Evolutionary conservation across 1,284 basidiomycete species (phyloP), one percentile per base, ranked within the genome.

Genomic region (Fistulina hepatica): DNA sequence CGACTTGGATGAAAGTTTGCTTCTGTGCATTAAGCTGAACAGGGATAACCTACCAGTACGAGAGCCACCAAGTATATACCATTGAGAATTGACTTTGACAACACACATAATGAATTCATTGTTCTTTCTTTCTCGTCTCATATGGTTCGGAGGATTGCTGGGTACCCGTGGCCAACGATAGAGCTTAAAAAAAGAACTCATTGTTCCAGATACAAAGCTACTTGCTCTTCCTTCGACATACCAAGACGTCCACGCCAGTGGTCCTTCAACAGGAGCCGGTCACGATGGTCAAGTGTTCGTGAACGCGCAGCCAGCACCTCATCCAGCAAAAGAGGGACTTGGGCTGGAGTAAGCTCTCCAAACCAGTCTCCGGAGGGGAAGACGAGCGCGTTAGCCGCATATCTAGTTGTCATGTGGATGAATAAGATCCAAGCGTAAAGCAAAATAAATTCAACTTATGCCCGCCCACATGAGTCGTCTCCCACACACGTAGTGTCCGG

Each of bases 281-380:
- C 57, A 5, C 49, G 38, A 1, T 39, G 9, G 4, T 42, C 46
- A 25, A 63, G 50, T 0, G 66, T 62, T 15, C 48, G 43, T 3
- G 48, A 24, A 17, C 59, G 55, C 17, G 52, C 48, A 4, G 56
- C 48, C 1, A 76, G 45, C 20, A 79, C 55, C 16, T 64, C 60
- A 22, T 72, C 64, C 17, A 88, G 43, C 3, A 85, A 54, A 0
- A 48, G 47, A 4, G 74, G 65, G 2, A 76, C 76, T 50, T 84
- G 64, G 17, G 61, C 54, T 1, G 73, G 67, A 7, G 61, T 61
- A 10, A 89, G 54, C 25, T 68, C 63, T 11, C 81, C 79, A 16
- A 82, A 78, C 82, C 85, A 86, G 55, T 89, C 83, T 12, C 85
- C 79, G 23, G 71, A 69, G 5, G 85, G 85, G 46, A 79, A 81